Conservation (phyloP, 1,284 basidiomycete genomes). For the Pascua sp. region DNA sequence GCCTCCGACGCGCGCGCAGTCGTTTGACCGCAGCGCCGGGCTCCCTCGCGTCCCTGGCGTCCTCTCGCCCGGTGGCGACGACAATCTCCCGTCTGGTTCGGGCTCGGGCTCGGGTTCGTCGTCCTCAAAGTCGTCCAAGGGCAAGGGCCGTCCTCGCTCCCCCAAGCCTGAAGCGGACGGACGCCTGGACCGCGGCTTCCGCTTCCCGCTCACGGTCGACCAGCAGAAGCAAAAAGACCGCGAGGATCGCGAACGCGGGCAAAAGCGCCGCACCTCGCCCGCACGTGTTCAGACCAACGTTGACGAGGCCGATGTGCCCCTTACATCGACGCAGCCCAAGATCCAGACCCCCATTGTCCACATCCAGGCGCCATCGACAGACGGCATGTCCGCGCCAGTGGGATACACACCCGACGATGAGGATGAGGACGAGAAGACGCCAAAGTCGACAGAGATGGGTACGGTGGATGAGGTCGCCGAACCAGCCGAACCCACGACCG, state of each 20-base stretch:
- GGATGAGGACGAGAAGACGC: not conserved
- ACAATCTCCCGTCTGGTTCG: not conserved
- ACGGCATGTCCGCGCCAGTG: conserved; percentile 17
- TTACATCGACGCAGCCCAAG: not conserved
- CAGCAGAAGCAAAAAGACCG: too few relatives aligned
- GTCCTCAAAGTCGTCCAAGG: not conserved
- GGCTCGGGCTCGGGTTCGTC: conserved; percentile 1
- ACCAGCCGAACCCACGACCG: not conserved
- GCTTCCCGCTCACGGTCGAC: conserved; percentile 34
- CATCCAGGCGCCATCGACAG: conserved; percentile 19
- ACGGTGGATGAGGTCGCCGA: conserved; percentile 4
- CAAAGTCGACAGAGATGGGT: not conserved
- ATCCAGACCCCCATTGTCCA: conserved; percentile 17
- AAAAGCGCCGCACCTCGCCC: not conserved
- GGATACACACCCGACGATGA: conserved; percentile 11
- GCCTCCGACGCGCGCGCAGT: conserved; percentile 10
- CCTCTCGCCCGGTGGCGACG: not conserved
- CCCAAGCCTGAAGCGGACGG: conserved; percentile 48
- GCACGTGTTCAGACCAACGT: not conserved
- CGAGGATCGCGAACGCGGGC: not conserved
- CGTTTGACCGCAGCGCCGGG: conserved; percentile 7
- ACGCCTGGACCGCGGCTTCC: conserved; percentile 46
- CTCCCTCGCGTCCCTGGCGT: not conserved
- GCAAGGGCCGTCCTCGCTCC: conserved; percentile 28
- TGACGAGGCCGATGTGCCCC: not conserved